Evolutionary conservation across 768 basidiomycete genomes (phyloP).

Genomic region (Chalciporus piperatus): DNA sequence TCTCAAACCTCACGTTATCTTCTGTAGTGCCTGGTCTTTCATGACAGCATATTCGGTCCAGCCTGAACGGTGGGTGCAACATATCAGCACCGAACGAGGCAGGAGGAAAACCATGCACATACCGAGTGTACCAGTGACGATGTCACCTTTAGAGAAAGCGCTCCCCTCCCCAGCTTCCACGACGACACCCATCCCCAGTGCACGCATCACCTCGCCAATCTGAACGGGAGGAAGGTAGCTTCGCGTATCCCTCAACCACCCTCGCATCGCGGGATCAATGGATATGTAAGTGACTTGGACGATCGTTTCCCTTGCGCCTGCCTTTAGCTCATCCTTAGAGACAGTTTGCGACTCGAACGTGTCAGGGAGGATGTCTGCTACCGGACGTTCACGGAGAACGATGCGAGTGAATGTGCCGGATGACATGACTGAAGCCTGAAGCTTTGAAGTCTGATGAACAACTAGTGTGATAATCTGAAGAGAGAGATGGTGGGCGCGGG

Average conservation of each 20-base stretch:
- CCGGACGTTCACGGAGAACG: conserved; percentile 75
- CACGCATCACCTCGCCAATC: conserved; percentile 81
- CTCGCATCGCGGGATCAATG: conserved; percentile 87
- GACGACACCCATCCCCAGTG: conserved; percentile 63
- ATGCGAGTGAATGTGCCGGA: conserved; percentile 54
- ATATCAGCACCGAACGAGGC: background rate
- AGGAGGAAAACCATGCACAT: conserved; percentile 17
- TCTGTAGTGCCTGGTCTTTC: conserved; percentile 48
- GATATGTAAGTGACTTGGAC: conserved; percentile 79
- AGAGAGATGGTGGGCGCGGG: background rate
- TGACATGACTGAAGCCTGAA: conserved; percentile 16
- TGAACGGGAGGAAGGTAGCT: conserved; percentile 70
- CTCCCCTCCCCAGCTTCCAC: conserved; percentile 54
- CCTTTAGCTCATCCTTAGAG: conserved; percentile 50
- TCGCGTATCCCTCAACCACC: conserved; percentile 70
- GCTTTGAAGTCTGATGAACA: too few relatives aligned
- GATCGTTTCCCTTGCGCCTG: conserved; percentile 54
- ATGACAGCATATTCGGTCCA: conserved; percentile 76
- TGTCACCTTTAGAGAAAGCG: conserved; percentile 60
- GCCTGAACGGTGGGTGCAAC: conserved; percentile 38
- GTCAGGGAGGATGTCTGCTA: conserved; percentile 59
- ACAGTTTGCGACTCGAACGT: conserved; percentile 68
- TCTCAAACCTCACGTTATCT: conserved; percentile 49
- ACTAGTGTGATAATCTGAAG: background rate
- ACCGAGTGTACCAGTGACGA: conserved; percentile 66